phyloP scores from a whole-genome alignment of 208 protist species.

The Trichomonas tenax region DNA sequence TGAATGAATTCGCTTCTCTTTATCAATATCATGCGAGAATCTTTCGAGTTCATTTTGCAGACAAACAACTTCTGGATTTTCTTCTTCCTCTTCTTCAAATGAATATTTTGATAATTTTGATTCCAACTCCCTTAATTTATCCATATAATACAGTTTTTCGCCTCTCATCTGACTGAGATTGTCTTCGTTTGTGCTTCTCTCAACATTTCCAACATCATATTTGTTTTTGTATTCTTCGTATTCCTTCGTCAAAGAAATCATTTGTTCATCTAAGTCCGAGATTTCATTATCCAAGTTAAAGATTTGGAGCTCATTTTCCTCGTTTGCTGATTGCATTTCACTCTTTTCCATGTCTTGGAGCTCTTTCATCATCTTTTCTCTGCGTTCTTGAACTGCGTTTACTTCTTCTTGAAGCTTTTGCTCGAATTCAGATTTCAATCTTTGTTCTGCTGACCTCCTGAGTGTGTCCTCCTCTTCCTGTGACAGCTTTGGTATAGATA shows the following conservation, averaged over 20 bases:
- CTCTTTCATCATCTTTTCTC: background rate
- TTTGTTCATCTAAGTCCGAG: background rate
- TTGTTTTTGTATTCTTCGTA: background rate
- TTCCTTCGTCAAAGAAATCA: background rate
- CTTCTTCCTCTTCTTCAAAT: background rate
- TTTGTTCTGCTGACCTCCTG: background rate
- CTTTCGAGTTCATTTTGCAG: background rate
- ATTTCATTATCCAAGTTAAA: background rate
- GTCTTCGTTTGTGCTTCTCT: background rate
- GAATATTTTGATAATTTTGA: background rate
- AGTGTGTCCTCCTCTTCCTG: background rate
- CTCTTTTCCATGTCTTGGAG: background rate
- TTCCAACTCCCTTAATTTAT: background rate
- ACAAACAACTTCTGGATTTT: background rate
- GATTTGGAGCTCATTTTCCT: background rate
- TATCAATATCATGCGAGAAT: background rate
- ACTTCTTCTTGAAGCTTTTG: background rate
- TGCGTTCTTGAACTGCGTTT: background rate
- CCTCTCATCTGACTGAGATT: background rate
- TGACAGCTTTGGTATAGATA: background rate
- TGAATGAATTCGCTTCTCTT: background rate
- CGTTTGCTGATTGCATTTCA: background rate
- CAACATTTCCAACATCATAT: background rate
- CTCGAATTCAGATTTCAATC: background rate
- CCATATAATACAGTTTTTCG: background rate